Evolutionary conservation across 129 eudicot species (phyloP), one percentile per base, ranked within the genome.

Genomic region (Flaveria sonorensis): DNA sequence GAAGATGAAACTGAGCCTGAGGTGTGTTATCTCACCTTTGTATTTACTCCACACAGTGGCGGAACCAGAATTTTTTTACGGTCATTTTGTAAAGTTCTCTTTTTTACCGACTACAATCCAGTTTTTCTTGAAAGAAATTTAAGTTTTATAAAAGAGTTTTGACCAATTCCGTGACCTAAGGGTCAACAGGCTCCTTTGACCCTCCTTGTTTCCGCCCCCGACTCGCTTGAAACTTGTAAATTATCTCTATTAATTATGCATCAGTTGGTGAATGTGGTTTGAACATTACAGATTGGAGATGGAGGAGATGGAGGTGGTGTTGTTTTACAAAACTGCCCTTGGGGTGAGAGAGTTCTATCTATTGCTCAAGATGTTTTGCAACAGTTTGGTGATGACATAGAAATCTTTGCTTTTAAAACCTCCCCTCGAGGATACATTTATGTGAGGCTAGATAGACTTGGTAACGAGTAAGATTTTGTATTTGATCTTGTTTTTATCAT

Each of bases 401-500:
- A 91, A 78, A 86, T 94, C 77, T 94, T 82, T 75, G 77, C 97
- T 24, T 91, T 91, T 56, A 94, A 94, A 87, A 88, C 96, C 50
- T 82, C 94, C 62, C 96, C 96, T 30, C 84, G 81, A 4, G 99
- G 96, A 39, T 94, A 94, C 84, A 85, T 94, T 71, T 94, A 94
- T 50, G 89, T 94, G 84, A 85, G 99, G 79, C 85, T 94, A 0
- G 99, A 94, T 79, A 89, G 88, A 77, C 88, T 89, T 55, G 77
- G 90, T 32, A 84, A 89, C 45, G 85, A 83, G 99, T 94, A 89
- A 82, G 99, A 52, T 74, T 61, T 72, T 75, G 43, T 14, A 62
- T 62, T 62, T 6, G 43, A 62, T 62, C 43, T 26, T 1, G 2
- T 62, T 62, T 28, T 62, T 36, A 6, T 36, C 28, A 12, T 62